These are phyloP conservation scores for Eragrostis curvula DNA, from an alignment of 176 grass and related monocot genomes.

Conservation along the genomic window DNA sequence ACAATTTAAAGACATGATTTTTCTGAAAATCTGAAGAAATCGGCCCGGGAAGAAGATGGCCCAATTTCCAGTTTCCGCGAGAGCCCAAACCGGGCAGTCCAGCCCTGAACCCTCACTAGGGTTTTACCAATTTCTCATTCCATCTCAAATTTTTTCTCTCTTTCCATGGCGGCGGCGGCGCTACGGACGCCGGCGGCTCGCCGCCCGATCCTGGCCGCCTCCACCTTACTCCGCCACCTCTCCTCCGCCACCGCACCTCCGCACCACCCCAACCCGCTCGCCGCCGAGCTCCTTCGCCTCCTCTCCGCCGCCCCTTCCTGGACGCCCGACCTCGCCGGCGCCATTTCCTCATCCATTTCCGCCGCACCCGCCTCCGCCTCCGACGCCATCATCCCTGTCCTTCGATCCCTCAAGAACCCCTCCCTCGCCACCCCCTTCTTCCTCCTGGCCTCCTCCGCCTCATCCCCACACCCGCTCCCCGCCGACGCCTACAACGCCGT, in stretches of 20 bases:
- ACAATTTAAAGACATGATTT: no score
- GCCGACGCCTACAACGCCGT: slow-evolving; percentile 70
- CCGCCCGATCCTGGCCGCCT: background rate
- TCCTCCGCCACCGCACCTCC: background rate
- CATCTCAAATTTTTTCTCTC: no score
- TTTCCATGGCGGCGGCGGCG: slow-evolving; percentile 38
- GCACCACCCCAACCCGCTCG: background rate
- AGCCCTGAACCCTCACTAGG: slow-evolving; percentile 32
- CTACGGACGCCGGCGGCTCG: slow-evolving; percentile 4
- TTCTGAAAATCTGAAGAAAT: no score
- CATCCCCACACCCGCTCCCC: slow-evolving; percentile 47
- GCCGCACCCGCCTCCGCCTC: slow-evolving; percentile 19
- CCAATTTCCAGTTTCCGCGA: background rate
- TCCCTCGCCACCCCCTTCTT: slow-evolving; percentile 70
- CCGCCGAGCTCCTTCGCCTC: slow-evolving; percentile 54
- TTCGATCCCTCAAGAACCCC: slow-evolving; percentile 57
- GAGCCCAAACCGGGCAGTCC: background rate
- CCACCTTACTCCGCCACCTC: slow-evolving; percentile 4
- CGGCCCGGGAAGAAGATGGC: no score
- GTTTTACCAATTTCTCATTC: background rate
- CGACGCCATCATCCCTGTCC: slow-evolving; percentile 58
- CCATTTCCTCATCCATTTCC: slow-evolving; percentile 58
- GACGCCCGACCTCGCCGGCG: slow-evolving; percentile 55
- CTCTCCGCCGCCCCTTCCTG: slow-evolving; percentile 52
- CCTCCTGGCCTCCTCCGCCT: slow-evolving; percentile 52